Evolutionary conservation across 2,329 filamentous ascomycete species (phyloP).

Genomic region (Xylariaceae sp.): DNA sequence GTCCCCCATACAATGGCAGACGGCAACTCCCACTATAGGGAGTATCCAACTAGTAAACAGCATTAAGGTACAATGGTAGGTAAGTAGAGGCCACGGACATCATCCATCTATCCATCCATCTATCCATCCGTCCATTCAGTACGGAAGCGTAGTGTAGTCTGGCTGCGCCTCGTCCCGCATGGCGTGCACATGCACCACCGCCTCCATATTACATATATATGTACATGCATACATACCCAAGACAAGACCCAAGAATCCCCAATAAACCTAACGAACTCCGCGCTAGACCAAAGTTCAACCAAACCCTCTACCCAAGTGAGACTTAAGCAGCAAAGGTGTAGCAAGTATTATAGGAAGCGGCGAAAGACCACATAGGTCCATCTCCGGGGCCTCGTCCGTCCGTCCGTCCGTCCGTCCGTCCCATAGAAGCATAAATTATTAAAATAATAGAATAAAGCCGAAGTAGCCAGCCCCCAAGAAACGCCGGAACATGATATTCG

Average conservation of each 20-base stretch:
- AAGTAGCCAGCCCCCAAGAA: not conserved
- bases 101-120: conserved; percentile 4
- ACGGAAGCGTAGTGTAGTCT: too few species aligned
- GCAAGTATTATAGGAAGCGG: conserved; percentile 9
- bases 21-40: conserved; percentile 24
- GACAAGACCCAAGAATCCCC: too few species aligned
- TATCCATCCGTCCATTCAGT: too few species aligned
- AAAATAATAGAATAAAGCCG: not conserved
- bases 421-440: not conserved
- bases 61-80: conserved; percentile 22
- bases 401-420: too few species aligned
- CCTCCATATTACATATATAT: too few species aligned
- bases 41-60: conserved; percentile 28
- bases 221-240: too few species aligned
- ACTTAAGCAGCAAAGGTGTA: not conserved
- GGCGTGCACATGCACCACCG: too few species aligned
- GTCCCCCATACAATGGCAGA: conserved; percentile 16
- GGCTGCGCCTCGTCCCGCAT: too few species aligned
- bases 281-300: conserved; percentile 16
- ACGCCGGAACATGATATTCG: not conserved
- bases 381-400: too few species aligned
- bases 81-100: not conserved
- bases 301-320: not conserved
- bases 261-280: conserved; percentile 16
- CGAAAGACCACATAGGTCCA: not conserved